A percentile compares a stretch with the other conserved stretches of the same genome.
These are phyloP conservation scores for Moesziomyces aphidis DNA, from an alignment of 1,284 basidiomycete species.

Conservation along the genomic window DNA sequence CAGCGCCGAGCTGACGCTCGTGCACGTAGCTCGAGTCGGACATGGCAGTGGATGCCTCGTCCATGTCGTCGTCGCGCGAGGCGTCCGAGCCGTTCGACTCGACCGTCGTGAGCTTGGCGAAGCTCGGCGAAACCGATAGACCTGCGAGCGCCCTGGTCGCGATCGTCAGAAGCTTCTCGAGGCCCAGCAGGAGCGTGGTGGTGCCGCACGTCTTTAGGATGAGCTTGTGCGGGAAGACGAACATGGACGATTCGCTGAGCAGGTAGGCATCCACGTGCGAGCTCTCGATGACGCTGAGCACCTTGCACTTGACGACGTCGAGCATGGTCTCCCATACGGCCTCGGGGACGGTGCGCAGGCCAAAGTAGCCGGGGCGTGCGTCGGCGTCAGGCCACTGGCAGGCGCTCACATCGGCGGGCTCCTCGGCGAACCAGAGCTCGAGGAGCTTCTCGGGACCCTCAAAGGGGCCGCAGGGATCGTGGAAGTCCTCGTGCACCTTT, in stretches of 20 bases:
- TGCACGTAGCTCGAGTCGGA: conserved; percentile 34
- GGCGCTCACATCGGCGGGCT: conserved; percentile 68
- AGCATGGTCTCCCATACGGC: conserved; percentile 96
- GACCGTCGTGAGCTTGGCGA: conserved; percentile 30
- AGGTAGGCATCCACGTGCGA: conserved; percentile 93
- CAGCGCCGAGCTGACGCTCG: conserved; percentile 50
- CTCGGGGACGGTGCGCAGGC: conserved; percentile 81
- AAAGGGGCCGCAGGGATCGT: conserved; percentile 65
- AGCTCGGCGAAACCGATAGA: conserved; percentile 31
- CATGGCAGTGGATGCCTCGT: conserved; percentile 32
- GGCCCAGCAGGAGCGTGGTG: conserved; percentile 92
- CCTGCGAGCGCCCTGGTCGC: conserved; percentile 80
- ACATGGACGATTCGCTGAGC: conserved; percentile 96
- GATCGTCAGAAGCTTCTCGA: conserved; percentile 71
- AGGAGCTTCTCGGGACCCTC: conserved; percentile 89
- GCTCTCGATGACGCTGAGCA: conserved; percentile 88
- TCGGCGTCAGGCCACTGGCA: conserved; percentile 40
- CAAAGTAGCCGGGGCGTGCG: conserved; percentile 67
- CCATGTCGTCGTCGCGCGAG: conserved; percentile 10
- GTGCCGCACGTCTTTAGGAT: conserved; percentile 99
- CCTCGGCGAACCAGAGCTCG: conserved; percentile 92
- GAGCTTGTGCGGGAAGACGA: conserved; percentile 93
- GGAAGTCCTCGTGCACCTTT: conserved; percentile 33
- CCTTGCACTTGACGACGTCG: conserved; percentile 95
- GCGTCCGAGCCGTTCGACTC: conserved; percentile 11